Base-by-base conservation (phyloP, 495 filamentous ascomycete species). In the Penicillium pulvis region DNA sequence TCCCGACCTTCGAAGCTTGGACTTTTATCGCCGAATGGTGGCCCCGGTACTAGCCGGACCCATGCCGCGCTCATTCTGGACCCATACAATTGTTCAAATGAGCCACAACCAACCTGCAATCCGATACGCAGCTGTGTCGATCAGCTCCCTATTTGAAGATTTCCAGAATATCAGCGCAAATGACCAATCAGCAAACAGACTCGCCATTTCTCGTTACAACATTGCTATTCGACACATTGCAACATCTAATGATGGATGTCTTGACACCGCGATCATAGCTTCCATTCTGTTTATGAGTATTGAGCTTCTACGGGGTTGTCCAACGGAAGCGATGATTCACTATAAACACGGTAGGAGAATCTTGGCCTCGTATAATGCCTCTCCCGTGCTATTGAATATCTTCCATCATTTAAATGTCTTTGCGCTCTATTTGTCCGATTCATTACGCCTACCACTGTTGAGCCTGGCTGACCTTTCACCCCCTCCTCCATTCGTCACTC, bases 221-320 rank as follows among this genome's bases (percentile, higher is more conserved):
- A 51, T 50, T 6, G 58, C 62, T 12, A 51, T 64, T 6, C 41
- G 48, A 20, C 54, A 28, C 16, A 55, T 51, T 31, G 23, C n/a
- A 8, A 33, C 33, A 11, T 55, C 19, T 16, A 51, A 46, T 28
- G 51, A 52, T 17, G 30, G 36, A 1, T 42, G 47, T 16, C 24
- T 58, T 3, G 57, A 58, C 4, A 51, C 49, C 4, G 54, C 53
- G 11, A 6, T 64, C 28, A 52, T 55, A 10, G 51, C 51, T 33
- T 64, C 48, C 24, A 36, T 61, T 46, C 20, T 61, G 2, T 64
- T 64, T n/a, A 53, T 53, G 5, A 57, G 53, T 23, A 60, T 64
- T 33, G 61, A 64, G 19, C 57, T 60, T 4, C 35, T 64, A 33
- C 12, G 51, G 19, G 35, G 17, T 17, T 42, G 42, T 24, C 17